Evolutionary conservation across 192 early-diverging fungal genomes (phyloP).

Genomic region (Coemansia reversa): DNA sequence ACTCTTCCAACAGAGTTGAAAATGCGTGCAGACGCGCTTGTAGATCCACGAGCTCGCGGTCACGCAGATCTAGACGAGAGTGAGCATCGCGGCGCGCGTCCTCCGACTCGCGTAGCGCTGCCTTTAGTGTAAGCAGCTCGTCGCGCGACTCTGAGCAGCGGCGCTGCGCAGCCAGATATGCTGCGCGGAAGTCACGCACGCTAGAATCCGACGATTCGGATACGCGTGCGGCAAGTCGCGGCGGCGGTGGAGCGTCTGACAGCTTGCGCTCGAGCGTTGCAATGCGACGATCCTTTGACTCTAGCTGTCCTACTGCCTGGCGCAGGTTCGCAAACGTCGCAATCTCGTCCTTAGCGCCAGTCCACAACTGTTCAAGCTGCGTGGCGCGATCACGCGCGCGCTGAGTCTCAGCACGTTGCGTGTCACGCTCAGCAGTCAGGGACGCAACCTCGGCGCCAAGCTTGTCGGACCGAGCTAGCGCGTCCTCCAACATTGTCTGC

Average conservation of each 20-base stretch:
- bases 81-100: conserved; percentile 44
- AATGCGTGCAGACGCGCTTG: conserved; percentile 45
- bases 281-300: conserved; percentile 43
- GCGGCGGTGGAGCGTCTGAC: conserved; percentile 14
- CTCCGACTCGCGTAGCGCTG: conserved; percentile 35
- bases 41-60: conserved; percentile 45
- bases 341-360: conserved; percentile 37
- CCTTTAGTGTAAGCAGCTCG: conserved; percentile 43
- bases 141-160: conserved; percentile 44
- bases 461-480: conserved; percentile 24
- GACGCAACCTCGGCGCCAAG: conserved; percentile 15
- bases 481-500: conserved; percentile 37
- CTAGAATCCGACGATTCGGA: conserved; percentile 16
- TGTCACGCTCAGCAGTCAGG: conserved; percentile 19
- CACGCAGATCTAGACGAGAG: conserved; percentile 26
- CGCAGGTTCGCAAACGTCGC: conserved; percentile 30
- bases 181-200: conserved; percentile 28
- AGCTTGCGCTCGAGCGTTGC: conserved; percentile 47
- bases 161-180: conserved; percentile 48
- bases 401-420: conserved; percentile 27
- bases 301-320: conserved; percentile 31
- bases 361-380: conserved; percentile 48
- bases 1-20: conserved; percentile 43
- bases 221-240: conserved; percentile 12
- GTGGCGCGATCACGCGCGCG: conserved; percentile 21